Evolutionary conservation across 2,329 filamentous ascomycete genomes (phyloP), one percentile per base, ranked within the genome.

Genomic region (Fusarium proliferatum): DNA sequence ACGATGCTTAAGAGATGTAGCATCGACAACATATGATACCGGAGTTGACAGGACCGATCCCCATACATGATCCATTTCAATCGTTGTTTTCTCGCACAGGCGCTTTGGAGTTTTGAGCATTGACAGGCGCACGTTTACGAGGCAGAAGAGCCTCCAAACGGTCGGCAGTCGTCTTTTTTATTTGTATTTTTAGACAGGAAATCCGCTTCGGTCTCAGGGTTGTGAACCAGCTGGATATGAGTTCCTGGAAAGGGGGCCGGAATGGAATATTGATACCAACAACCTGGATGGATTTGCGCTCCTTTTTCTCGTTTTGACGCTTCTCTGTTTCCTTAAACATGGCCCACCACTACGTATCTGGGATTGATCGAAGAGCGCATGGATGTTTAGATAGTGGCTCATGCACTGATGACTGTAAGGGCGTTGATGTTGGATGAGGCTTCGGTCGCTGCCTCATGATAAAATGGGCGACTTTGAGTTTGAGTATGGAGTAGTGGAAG

Each of bases 21-120:
- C 69, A 70, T 63, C 57, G 61, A 72, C 58, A 60, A 67, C 61
- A 64, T 41, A 77, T 59, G 75, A 75, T 41, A 77, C 46, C 52
- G 71, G 75, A 75, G 75, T 76, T 77, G 68, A 67, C 48, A 67
- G 62, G 68, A 66, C 61, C 67, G 61, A 70, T 57, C 55, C 62
- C 38, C 57, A 67, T 65, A 74, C 68, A 74, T 73, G 75, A 76
- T 69, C 62, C 72, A 72, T 65, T 72, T 77, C 72, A 63, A 57
- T 74, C 61, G 58, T 76, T 77, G 72, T 72, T 74, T 74, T 71
- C 69, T 63, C 68, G 77, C 73, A 79, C 57, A 69, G 77, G 77
- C 77, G 77, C 67, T 63, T 64, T 52, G 77, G 77, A 79, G 77
- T 78, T 72, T 67, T 64, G 74, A 48, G 75, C 69, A 77, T 76